Conservation (phyloP, 768 basidiomycete genomes). For the Pleurotus giganteus region DNA sequence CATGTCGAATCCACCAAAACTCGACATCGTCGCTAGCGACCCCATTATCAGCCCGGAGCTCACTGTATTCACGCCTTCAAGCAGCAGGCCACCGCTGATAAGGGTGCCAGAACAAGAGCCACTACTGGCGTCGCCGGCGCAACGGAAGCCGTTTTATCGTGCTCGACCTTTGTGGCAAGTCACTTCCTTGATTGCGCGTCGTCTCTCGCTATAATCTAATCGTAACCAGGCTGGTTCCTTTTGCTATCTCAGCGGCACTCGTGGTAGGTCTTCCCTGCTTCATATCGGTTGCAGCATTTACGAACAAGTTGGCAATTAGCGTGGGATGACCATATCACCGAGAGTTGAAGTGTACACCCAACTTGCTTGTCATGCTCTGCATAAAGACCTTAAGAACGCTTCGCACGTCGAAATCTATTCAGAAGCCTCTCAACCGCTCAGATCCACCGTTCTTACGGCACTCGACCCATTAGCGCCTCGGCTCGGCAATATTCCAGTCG, state of each 20-base stretch:
- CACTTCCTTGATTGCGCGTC: not conserved
- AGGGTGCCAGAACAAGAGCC: slow-evolving; percentile 12
- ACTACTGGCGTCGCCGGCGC: slow-evolving; percentile 16
- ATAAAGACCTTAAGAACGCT: slow-evolving; percentile 42
- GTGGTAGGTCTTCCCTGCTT: slow-evolving; percentile 46
- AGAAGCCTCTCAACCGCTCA: slow-evolving; percentile 10
- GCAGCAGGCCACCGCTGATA: not conserved
- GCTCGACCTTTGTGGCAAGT: slow-evolving; percentile 50
- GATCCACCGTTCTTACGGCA: slow-evolving; percentile 22
- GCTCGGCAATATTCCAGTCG: slow-evolving; percentile 10
- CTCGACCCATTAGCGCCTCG: slow-evolving; percentile 13
- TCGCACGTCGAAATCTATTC: slow-evolving; percentile 12
- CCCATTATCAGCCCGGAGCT: slow-evolving; percentile 17
- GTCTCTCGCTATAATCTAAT: slow-evolving; percentile 12
- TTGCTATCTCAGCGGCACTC: slow-evolving; percentile 63
- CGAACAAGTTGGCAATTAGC: slow-evolving; percentile 46
- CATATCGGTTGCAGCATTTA: not conserved
- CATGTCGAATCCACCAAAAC: slow-evolving; percentile 10
- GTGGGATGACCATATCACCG: slow-evolving; percentile 81
- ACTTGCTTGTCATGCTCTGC: slow-evolving; percentile 63
- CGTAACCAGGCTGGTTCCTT: slow-evolving; percentile 68
- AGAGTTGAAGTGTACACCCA: slow-evolving; percentile 81
- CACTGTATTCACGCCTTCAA: slow-evolving; percentile 15
- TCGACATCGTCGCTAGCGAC: slow-evolving; percentile 18
- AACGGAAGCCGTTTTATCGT: slow-evolving; percentile 50